Base-by-base conservation (phyloP, 495 filamentous ascomycete species). In the Aspergillus bridgeri region DNA sequence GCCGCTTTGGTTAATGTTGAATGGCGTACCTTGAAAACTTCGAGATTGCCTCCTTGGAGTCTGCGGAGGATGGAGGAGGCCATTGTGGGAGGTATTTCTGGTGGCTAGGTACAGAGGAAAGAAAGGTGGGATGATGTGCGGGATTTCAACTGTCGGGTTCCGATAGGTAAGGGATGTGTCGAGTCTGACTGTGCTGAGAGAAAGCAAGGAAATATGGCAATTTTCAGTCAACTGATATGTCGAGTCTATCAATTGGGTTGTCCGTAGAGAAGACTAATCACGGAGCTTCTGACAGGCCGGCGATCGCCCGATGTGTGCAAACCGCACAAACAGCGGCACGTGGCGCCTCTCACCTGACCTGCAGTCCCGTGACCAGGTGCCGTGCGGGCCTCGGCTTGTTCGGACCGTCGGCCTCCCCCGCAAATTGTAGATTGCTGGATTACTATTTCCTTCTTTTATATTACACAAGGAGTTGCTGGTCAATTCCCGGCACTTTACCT, bases 21-120 rank as follows among this genome's bases (percentile, higher is more conserved):
- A 46, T 50, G 48, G 55, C 44, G 43, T 79, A 96, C 94, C 75
- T 97, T 98, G 80, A 96, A 90, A 62, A 98, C 84, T 80, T 98
- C 94, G 49, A 98, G 85, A 73, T 97, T 97, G 25, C 91, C 83
- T 51, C 93, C 92, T 88, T 69, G 71, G 72, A 81, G 64, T 65
- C 65, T 72, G 65, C 72, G 75, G 54, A 78, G 65, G 53, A 77
- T 61, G 56, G 61, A 63, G 56, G 62, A 64, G 18, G 75, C 73
- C 68, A 76, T 76, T 60, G 60, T 74, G 56, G 27, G 23, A 48
- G 45, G 42, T 48, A 24, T 29, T 51, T 45, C 50, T 33, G 58
- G 21, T 49, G 24, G 50, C 43, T 52, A 23, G 57, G 11, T 46
- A 27, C 47, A 24, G 17, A 54, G 6, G 38, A 17, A 48, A 15